Percentiles rank a stretch among this genome's conserved stretches.
These are phyloP conservation scores for Camelina sativa DNA, from an alignment of 345 rosid species.

Conservation along the genomic window DNA sequence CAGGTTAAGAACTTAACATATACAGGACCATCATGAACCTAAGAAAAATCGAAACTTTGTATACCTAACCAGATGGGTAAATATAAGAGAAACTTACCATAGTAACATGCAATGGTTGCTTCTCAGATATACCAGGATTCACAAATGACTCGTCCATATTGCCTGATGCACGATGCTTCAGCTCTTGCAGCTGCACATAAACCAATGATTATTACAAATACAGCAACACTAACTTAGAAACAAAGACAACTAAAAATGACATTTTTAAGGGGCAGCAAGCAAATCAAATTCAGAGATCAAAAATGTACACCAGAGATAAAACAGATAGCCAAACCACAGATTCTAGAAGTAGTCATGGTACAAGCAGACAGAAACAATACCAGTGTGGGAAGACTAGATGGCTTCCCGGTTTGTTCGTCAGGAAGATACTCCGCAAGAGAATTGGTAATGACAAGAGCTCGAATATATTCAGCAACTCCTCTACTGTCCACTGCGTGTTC, in stretches of 20 bases:
- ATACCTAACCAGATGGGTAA: slow-evolving; percentile 8
- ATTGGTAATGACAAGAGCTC: slow-evolving; percentile 86
- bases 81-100: slow-evolving; percentile 60
- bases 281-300: background rate
- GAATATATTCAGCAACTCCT: slow-evolving; percentile 90
- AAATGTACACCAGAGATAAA: background rate
- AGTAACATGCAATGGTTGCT: slow-evolving; percentile 92
- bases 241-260: slow-evolving; percentile 1
- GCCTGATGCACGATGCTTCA: slow-evolving; percentile 88
- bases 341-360: background rate
- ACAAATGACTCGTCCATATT: slow-evolving; percentile 68
- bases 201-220: slow-evolving; percentile 23
- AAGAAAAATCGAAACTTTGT: background rate
- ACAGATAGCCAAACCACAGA: background rate
- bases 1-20: slow-evolving; percentile 4
- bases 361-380: slow-evolving; percentile 43
- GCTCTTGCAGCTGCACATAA: slow-evolving; percentile 78
- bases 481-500: slow-evolving; percentile 78
- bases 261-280: background rate
- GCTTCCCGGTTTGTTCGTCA: slow-evolving; percentile 80
- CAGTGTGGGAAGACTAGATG: slow-evolving; percentile 85
- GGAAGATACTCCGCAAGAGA: slow-evolving; percentile 91
- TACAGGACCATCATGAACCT: background rate
- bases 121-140: slow-evolving; percentile 88
- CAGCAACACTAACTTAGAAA: slow-evolving; percentile 23